Base-by-base conservation (phyloP, 2,329 filamentous ascomycete genomes). In the Alternaria longipes region DNA sequence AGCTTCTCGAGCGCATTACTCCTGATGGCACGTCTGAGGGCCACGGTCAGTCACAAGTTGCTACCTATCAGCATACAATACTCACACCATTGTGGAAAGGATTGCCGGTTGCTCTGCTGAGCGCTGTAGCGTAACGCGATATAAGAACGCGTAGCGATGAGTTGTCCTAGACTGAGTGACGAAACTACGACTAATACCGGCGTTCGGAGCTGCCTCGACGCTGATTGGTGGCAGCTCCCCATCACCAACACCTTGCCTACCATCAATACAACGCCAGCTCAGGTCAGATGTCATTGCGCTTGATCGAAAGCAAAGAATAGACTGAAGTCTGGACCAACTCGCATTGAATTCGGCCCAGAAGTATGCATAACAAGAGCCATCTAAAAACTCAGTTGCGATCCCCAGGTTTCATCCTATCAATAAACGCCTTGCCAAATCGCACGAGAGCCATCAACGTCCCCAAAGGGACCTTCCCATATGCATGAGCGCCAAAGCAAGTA, bases 1-100 rank as follows among this genome's bases (percentile, higher is more conserved):
- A 85, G 80, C 74, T 82, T 84, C 72, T 84, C 79, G 68, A 85
- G 79, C 49, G 84, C 84, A 67, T 81, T 79, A 69, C 82, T 80
- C 54, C 83, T 76, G 57, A 83, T 80, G 36, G 67, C 73, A 60
- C 73, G 75, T 59, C 75, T 78, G 32, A 4, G 30, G 26, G 14
- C 5, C 22, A 12, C 20, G 3, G 20, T 66, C 45, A 66, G 59
- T 30, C 20, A 38, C 18, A 24, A 4, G 5, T 5, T 24, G 14
- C 3, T 9, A 5, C 16, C 6, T 20, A 36, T 34, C 18, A 42
- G 32, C 6, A n/a, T 16, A 20, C 3, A 8, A 18, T 36, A 51
- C 44, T 46, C 47, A 60, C 58, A 47, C 58, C 58, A 60, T 60
- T 7, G 12, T 60, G 3, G 28, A 26, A 14, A 36, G 22, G 20